Evolutionary conservation across 2,329 filamentous ascomycete species (phyloP).

Genomic region (Verticillium alfalfae): DNA sequence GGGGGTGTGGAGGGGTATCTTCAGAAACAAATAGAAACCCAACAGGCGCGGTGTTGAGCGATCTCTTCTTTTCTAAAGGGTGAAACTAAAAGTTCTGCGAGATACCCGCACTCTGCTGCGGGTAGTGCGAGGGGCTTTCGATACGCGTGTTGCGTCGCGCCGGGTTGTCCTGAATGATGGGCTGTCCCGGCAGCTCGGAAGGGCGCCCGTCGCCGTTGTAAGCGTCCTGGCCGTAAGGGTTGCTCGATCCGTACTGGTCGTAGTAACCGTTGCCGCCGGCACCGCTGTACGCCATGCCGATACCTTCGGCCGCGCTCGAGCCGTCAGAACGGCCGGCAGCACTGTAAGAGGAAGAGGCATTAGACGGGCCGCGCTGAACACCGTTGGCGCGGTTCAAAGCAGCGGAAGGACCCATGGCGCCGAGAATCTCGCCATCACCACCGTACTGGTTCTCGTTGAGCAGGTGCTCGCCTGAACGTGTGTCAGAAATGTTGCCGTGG

Average conservation of each 20-base stretch:
- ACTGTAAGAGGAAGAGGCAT: conserved; percentile 94
- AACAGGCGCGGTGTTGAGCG: background rate
- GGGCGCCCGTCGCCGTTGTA: conserved; percentile 26
- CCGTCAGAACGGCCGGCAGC: conserved; percentile 69
- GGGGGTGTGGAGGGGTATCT: background rate
- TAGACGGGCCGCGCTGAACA: conserved; percentile 85
- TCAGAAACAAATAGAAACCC: background rate
- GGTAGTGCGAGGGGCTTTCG: conserved; percentile 82
- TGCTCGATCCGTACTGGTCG: conserved; percentile 52
- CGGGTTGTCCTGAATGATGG: conserved; percentile 88
- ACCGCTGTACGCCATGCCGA: conserved; percentile 35
- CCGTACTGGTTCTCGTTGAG: conserved; percentile 45
- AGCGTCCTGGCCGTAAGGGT: conserved; percentile 47
- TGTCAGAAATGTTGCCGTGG: conserved; percentile 60
- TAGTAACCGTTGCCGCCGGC: conserved; percentile 42
- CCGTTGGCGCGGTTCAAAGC: conserved; percentile 59
- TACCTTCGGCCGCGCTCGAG: conserved; percentile 44
- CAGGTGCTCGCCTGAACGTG: conserved; percentile 63
- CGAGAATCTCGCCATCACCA: conserved; percentile 76
- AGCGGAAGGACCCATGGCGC: conserved; percentile 70
- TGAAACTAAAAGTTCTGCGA: conserved; percentile 81
- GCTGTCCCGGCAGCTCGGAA: conserved; percentile 50
- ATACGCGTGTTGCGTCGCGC: conserved; percentile 92
- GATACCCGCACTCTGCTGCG: conserved; percentile 90
- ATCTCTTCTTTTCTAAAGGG: background rate